A percentile compares a stretch with the other conserved stretches of the same genome.
These are phyloP conservation scores for Narthecium ossifragum DNA, from an alignment of 106 monocot species.

Conservation along the genomic window DNA sequence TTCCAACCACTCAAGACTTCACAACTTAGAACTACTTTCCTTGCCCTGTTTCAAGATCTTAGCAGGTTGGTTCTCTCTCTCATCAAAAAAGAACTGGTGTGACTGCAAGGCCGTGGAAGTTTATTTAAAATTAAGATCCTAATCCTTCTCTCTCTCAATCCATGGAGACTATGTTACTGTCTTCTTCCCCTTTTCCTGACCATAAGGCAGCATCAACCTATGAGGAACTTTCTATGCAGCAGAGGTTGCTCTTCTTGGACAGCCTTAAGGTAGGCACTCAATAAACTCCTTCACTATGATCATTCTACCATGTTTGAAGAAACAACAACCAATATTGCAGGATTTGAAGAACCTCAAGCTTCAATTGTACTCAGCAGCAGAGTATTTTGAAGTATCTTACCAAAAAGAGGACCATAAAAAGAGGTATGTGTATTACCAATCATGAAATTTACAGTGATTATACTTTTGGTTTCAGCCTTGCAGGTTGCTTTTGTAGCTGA, in stretches of 20 bases:
- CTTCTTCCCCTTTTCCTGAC: slow-evolving; percentile 11
- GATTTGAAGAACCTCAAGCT: slow-evolving; percentile 76
- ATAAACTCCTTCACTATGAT: too few relatives aligned
- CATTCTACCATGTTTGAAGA: not conserved
- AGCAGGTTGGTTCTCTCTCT: too few relatives aligned
- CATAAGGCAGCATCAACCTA: slow-evolving; percentile 31
- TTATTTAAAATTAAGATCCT: too few relatives aligned
- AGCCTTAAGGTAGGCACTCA: slow-evolving; percentile 53
- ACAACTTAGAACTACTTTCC: too few relatives aligned
- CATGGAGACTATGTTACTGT: slow-evolving; percentile 23
- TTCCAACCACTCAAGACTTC: too few relatives aligned
- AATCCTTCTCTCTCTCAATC: too few relatives aligned
- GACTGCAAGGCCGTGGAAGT: too few relatives aligned
- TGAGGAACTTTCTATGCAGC: slow-evolving; percentile 68
- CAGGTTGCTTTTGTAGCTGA: not conserved
- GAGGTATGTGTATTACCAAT: slow-evolving; percentile 27
- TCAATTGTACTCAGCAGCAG: slow-evolving; percentile 88
- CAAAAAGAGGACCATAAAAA: slow-evolving; percentile 59
- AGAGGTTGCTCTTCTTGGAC: slow-evolving; percentile 68
- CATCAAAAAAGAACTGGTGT: too few relatives aligned
- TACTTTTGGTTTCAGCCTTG: too few relatives aligned
- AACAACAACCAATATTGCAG: slow-evolving; percentile 20
- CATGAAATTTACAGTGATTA: not conserved
- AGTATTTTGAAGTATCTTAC: slow-evolving; percentile 84
- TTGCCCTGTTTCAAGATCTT: too few relatives aligned